A percentile compares a stretch with the other conserved stretches of the same genome.
Evolutionary conservation across 768 basidiomycete genomes (phyloP).

Genomic region (Leccinum variicolor): DNA sequence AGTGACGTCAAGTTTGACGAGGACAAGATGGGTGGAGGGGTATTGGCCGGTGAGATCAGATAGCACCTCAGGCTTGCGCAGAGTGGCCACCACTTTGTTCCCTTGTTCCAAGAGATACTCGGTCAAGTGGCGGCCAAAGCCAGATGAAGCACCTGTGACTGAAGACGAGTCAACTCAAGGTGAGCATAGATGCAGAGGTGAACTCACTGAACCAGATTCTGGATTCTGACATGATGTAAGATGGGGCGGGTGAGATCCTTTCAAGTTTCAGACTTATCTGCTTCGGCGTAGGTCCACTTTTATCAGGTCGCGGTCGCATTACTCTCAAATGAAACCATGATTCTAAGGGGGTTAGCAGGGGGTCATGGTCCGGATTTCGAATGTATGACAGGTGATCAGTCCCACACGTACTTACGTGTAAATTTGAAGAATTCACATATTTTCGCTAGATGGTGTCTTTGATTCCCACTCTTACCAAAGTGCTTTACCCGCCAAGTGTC

Average conservation of each 20-base stretch:
- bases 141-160: background rate
- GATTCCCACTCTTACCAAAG: background rate
- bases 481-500: background rate
- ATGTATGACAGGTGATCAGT: background rate
- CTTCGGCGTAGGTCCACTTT: background rate
- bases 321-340: background rate
- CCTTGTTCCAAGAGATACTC: conserved; percentile 33
- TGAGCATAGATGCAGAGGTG: background rate
- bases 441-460: background rate
- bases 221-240: conserved; percentile 6
- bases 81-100: conserved; percentile 40
- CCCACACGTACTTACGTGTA: background rate
- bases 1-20: conserved; percentile 34
- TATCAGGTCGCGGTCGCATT: background rate
- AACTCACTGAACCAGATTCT: conserved; percentile 13
- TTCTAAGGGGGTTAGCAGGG: background rate
- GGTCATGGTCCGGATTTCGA: background rate
- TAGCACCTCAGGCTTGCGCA: conserved; percentile 37
- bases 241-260: background rate
- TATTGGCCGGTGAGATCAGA: conserved; percentile 27
- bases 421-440: background rate
- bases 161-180: background rate
- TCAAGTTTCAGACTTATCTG: background rate
- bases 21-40: conserved; percentile 15
- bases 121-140: conserved; percentile 31